phyloP scores from a whole-genome alignment of 1,284 basidiomycete genomes.

The Malassezia slooffiae region DNA sequence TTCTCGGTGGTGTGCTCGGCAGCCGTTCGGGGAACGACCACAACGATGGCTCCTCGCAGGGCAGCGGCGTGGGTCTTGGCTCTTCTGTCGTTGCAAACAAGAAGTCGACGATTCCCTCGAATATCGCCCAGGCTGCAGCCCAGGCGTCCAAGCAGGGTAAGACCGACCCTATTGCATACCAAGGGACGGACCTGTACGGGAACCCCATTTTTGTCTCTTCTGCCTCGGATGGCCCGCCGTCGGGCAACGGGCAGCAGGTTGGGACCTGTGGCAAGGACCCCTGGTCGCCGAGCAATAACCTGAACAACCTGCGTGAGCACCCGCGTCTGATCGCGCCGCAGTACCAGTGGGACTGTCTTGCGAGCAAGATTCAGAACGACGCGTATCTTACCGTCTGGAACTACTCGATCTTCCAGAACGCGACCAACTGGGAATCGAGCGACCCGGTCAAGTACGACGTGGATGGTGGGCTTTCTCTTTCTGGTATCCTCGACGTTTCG shows the following conservation, averaged over 20 bases:
- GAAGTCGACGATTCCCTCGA: conserved; percentile 20
- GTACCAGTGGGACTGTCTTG: conserved; percentile 82
- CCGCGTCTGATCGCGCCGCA: conserved; percentile 81
- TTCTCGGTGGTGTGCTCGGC: conserved; percentile 67
- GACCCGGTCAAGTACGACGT: conserved; percentile 59
- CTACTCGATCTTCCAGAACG: conserved; percentile 77
- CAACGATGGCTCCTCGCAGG: conserved; percentile 40
- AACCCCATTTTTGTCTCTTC: conserved; percentile 66
- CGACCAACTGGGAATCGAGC: conserved; percentile 57
- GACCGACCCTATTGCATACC: conserved; percentile 57
- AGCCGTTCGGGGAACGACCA: conserved; percentile 52
- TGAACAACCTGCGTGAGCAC: conserved; percentile 59
- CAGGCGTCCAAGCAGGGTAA: conserved; percentile 58
- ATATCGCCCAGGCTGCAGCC: conserved; percentile 51
- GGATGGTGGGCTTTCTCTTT: conserved; percentile 57
- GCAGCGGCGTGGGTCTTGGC: conserved; percentile 30
- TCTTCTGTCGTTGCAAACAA: too few species aligned
- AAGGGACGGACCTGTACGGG: conserved; percentile 57
- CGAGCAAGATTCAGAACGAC: conserved; percentile 64
- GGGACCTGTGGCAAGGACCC: conserved; percentile 24
- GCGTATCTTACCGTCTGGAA: conserved; percentile 84
- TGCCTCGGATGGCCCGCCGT: conserved; percentile 28
- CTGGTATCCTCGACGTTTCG: conserved; percentile 84
- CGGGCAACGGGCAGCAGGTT: conserved; percentile 10
- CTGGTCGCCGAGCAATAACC: conserved; percentile 55